A percentile compares a stretch with the other conserved stretches of the same genome.
phyloP scores from a whole-genome alignment of 2,329 filamentous ascomycete genomes.

The Phialophora chinensis region DNA sequence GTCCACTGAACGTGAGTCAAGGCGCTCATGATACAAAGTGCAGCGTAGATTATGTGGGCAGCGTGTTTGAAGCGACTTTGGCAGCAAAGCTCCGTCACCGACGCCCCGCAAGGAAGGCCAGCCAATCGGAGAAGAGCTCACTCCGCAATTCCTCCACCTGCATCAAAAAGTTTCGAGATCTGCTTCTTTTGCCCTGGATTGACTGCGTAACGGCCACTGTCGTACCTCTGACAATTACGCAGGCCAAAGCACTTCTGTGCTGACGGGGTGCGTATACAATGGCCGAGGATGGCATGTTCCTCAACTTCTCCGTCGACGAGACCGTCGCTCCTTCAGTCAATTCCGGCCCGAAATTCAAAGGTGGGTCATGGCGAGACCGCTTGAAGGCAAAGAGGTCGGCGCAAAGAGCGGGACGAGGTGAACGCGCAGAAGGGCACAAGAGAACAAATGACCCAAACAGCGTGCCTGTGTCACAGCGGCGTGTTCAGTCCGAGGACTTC shows the following conservation, averaged over 20 bases:
- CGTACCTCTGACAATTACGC: not conserved
- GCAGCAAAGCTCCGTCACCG: slow-evolving; percentile 1
- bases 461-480: slow-evolving; percentile 22
- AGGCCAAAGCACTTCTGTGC: not conserved
- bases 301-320: slow-evolving; percentile 85
- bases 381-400: slow-evolving; percentile 76
- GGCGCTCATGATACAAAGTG: slow-evolving; percentile 37
- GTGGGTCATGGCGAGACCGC: slow-evolving; percentile 91
- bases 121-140: slow-evolving; percentile 29
- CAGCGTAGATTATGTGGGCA: slow-evolving; percentile 32
- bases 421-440: slow-evolving; percentile 48
- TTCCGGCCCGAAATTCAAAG: slow-evolving; percentile 70
- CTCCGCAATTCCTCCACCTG: slow-evolving; percentile 17
- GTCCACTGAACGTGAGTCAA: slow-evolving; percentile 24
- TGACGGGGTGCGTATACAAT: slow-evolving; percentile 9
- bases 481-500: slow-evolving; percentile 44
- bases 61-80: not conserved
- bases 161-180: slow-evolving; percentile 19
- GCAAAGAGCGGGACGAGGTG: slow-evolving; percentile 46
- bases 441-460: slow-evolving; percentile 25
- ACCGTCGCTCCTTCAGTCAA: slow-evolving; percentile 62
- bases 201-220: not conserved
- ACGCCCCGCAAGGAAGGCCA: slow-evolving; percentile 7
- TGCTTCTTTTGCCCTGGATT: not conserved
- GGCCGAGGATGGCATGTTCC: slow-evolving; percentile 91